Conservation (phyloP, 2,329 filamentous ascomycete species). For the Ophiostoma sp. region DNA sequence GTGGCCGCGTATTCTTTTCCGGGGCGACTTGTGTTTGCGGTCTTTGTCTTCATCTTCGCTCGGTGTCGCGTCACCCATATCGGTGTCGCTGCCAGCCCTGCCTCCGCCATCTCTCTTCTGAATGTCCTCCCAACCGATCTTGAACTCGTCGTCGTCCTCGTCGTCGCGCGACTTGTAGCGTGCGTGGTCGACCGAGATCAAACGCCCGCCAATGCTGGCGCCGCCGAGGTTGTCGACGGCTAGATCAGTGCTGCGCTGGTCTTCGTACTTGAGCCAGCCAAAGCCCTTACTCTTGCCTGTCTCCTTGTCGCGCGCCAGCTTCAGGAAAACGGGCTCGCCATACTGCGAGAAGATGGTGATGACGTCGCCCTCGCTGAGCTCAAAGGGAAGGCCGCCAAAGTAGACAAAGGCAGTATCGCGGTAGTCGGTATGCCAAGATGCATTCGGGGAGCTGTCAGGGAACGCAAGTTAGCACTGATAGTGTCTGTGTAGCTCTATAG, state of each 20-base stretch:
- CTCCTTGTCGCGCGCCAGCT: slow-evolving; percentile 89
- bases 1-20: slow-evolving; percentile 30
- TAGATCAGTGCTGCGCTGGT: slow-evolving; percentile 90
- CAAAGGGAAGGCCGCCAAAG: slow-evolving; percentile 88
- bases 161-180: slow-evolving; percentile 86
- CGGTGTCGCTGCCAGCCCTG: slow-evolving; percentile 38
- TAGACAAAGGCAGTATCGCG: slow-evolving; percentile 92
- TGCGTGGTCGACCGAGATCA: slow-evolving; percentile 86
- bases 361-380: slow-evolving; percentile 90
- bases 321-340: slow-evolving; percentile 89
- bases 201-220: slow-evolving; percentile 70
- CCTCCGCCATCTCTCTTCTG: slow-evolving; percentile 39
- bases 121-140: slow-evolving; percentile 56
- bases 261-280: slow-evolving; percentile 95
- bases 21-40: slow-evolving; percentile 36
- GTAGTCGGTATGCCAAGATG: slow-evolving; percentile 96
- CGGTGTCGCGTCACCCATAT: slow-evolving; percentile 41
- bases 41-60: slow-evolving; percentile 31
- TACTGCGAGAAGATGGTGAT: slow-evolving; percentile 96
- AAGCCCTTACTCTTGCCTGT: slow-evolving; percentile 93
- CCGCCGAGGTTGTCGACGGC: slow-evolving; percentile 95
- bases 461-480: not conserved
- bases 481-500: not conserved
- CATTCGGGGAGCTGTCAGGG: slow-evolving; percentile 62
- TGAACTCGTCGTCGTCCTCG: slow-evolving; percentile 56